phyloP scores from a whole-genome alignment of 305 asterid genomes.

The Solanum hybrid region DNA sequence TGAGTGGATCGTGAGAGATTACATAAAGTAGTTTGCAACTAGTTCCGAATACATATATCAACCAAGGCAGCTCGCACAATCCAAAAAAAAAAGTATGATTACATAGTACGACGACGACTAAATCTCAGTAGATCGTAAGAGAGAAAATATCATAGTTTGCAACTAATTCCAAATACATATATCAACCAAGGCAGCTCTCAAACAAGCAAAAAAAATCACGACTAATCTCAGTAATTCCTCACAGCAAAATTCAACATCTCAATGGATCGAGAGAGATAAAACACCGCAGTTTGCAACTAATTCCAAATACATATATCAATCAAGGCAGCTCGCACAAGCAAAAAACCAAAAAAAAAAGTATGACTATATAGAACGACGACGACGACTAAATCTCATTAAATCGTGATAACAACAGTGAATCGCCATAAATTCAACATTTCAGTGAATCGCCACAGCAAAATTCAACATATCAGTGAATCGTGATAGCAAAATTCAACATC shows the following conservation, averaged over 20 bases:
- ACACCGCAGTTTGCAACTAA: not conserved
- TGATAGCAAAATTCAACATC: not conserved
- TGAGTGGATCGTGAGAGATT: not conserved
- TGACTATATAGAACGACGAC: not conserved
- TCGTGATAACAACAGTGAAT: not conserved
- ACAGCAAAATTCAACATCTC: not conserved
- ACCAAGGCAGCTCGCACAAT: not conserved
- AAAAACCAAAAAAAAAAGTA: not conserved
- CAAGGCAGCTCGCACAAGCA: not conserved
- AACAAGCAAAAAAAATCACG: not conserved
- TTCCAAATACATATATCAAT: not conserved
- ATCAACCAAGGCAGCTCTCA: not conserved
- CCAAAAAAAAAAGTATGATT: not conserved
- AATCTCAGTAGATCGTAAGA: not conserved
- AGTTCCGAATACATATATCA: not conserved
- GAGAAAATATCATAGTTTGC: not conserved
- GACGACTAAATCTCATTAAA: not conserved
- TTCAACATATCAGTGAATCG: not conserved
- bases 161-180: not conserved
- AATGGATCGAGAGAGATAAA: not conserved
- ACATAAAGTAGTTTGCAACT: not conserved
- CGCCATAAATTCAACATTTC: not conserved
- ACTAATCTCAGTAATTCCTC: not conserved
- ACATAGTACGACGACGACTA: not conserved
- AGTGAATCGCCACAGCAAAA: not conserved